These are phyloP conservation scores for Lipomyces yamanashiensis DNA, from an alignment of 805 yeast species.

Conservation along the genomic window DNA sequence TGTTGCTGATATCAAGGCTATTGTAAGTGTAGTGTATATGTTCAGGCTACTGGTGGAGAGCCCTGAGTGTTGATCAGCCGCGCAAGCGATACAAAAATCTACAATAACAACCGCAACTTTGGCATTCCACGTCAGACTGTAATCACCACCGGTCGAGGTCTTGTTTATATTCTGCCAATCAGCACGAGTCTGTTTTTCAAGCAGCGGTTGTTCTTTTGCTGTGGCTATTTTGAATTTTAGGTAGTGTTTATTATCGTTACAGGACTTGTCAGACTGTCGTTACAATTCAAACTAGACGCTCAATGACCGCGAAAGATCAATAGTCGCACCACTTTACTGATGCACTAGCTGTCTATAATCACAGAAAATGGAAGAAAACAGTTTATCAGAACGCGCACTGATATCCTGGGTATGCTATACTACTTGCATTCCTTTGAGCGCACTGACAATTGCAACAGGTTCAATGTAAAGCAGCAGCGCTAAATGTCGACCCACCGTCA, in stretches of 20 bases:
- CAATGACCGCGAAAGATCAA: too few relatives aligned
- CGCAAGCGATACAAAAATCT: not conserved
- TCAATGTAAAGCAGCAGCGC: conserved; percentile 3
- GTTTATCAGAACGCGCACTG: conserved; percentile 6
- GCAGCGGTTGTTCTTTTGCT: too few relatives aligned
- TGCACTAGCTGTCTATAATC: not conserved
- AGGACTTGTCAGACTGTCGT: too few relatives aligned
- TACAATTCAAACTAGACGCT: too few relatives aligned
- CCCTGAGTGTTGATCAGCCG: not conserved
- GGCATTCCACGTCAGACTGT: too few relatives aligned
- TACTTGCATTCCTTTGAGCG: not conserved
- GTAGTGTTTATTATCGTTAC: too few relatives aligned
- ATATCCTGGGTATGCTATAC: conserved; percentile 13
- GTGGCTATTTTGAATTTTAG: too few relatives aligned
- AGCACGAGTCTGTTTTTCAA: too few relatives aligned
- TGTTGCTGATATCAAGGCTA: not conserved
- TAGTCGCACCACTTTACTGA: too few relatives aligned
- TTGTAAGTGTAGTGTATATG: not conserved
- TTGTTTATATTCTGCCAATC: too few relatives aligned
- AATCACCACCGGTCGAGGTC: too few relatives aligned
- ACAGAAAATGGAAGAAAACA: not conserved
- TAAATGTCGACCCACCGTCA: not conserved
- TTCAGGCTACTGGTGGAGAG: not conserved
- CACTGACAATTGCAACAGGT: not conserved
- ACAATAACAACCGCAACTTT: too few relatives aligned